phyloP scores from a whole-genome alignment of 176 grass and related monocot genomes.

The Cenchrus americanus region DNA sequence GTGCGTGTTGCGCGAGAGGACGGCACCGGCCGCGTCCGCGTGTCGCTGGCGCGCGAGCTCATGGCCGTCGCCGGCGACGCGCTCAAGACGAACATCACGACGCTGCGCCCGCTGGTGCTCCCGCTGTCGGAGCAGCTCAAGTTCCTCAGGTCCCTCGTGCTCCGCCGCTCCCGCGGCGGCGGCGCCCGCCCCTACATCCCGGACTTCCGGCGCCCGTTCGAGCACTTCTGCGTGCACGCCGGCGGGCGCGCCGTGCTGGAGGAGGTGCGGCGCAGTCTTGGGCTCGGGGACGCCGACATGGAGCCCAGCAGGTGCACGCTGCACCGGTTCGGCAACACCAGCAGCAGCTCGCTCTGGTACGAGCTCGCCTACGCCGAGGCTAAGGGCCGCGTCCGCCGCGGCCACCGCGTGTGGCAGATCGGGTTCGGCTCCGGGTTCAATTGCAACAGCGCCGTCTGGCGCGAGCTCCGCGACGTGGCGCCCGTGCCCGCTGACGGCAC shows the following conservation, averaged over 20 bases:
- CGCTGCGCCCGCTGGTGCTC: conserved; percentile 68
- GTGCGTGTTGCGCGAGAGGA: conserved; percentile 87
- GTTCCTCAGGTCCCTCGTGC: conserved; percentile 56
- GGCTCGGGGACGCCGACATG: conserved; percentile 59
- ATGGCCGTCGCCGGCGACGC: conserved; percentile 86
- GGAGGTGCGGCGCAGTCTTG: conserved; percentile 72
- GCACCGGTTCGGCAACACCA: conserved; percentile 82
- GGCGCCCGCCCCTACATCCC: conserved; percentile 60
- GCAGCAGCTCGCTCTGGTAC: conserved; percentile 75
- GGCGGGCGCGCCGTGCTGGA: conserved; percentile 79
- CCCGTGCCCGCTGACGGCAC: conserved; percentile 12
- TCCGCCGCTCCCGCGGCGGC: conserved; percentile 5
- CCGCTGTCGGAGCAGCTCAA: conserved; percentile 71
- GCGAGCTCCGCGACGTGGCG: conserved; percentile 58
- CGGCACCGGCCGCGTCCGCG: conserved; percentile 42
- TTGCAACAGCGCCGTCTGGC: conserved; percentile 71
- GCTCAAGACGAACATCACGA: conserved; percentile 86
- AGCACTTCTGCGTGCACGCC: conserved; percentile 89
- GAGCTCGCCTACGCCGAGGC: conserved; percentile 82
- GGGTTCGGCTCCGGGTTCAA: conserved; percentile 72
- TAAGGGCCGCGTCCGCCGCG: conserved; percentile 55
- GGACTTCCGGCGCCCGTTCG: conserved; percentile 78
- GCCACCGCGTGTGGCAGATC: conserved; percentile 71
- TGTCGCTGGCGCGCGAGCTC: conserved; percentile 70
- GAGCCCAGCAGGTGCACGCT: conserved; percentile 63